Base-by-base conservation (phyloP, 257 asterid genomes). In the Lavandula angustifolia region DNA sequence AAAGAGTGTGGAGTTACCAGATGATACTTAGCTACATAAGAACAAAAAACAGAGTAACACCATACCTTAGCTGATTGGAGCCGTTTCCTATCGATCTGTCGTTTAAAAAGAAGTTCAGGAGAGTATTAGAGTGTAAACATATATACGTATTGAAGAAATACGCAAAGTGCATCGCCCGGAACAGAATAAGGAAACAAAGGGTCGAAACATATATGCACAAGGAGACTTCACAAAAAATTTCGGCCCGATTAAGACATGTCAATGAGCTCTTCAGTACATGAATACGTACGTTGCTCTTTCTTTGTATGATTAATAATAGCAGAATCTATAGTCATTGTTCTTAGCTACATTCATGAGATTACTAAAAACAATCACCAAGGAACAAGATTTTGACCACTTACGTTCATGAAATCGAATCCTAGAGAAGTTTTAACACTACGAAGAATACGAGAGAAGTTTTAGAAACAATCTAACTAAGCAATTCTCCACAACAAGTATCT, bases 61-160 rank as follows among this genome's bases (percentile, higher is more conserved):
- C 77, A 62, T 70, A 79, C 87, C 92, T 79, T 60, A 85, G 82
- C 72, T 85, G 94, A 75, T 57, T 83, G 66, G 67, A 72, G n/a
- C 73, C 80, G 61, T 40, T 81, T 43, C 77, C 81, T 27, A 57
- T 34, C 60, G 85, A 79, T 62, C 88, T 85, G 92, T 67, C 14
- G 72, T 27, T 35, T 56, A 29, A 49, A 48, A 59, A 53, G 61
- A 64, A 43, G 62, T 37, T 46, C 31, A 62, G 10, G 10, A 58
- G 33, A 49, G 5, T 44, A 67, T 74, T 27, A 76, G 62, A 55
- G 76, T 54, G 6, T 7, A 42, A 31, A 59, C 41, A 51, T 59
- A 57, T 62, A 10, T 40, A 48, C 18, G 48, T 11, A 62, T 14
- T 38, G 66, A 32, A 48, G 56, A 12, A 33, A 8, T 66, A 13